phyloP scores from a whole-genome alignment of 257 asterid species.

The Nicotiana knightiana region DNA sequence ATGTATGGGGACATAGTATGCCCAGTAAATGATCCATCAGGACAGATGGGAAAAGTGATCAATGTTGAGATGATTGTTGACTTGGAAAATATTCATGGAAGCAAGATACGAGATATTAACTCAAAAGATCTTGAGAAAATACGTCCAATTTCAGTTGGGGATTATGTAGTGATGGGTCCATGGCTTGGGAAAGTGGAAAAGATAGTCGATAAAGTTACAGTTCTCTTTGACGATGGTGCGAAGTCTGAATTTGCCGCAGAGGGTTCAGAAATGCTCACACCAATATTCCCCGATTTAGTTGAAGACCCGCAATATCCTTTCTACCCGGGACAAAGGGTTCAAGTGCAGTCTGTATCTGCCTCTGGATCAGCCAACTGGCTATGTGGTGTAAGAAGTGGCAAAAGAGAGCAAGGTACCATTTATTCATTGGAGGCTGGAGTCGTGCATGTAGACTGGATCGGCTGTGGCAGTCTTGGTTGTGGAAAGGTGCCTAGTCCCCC shows the following conservation, averaged over 20 bases:
- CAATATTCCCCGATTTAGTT: conserved; percentile 48
- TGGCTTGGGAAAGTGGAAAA: conserved; percentile 89
- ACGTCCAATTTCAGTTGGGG: conserved; percentile 57
- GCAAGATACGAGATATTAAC: conserved; percentile 35
- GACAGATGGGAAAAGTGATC: conserved; percentile 77
- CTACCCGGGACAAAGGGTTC: conserved; percentile 86
- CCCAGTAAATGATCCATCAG: conserved; percentile 54
- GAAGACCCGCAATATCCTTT: conserved; percentile 76
- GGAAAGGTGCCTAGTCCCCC: conserved; percentile 44
- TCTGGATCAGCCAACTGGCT: conserved; percentile 56
- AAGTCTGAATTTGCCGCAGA: conserved; percentile 36
- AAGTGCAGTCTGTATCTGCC: conserved; percentile 35
- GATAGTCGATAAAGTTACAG: conserved; percentile 44
- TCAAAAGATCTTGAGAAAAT: conserved; percentile 46
- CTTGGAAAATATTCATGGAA: conserved; percentile 59
- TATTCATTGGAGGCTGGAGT: conserved; percentile 62
- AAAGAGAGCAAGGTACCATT: conserved; percentile 49
- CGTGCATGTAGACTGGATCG: conserved; percentile 69
- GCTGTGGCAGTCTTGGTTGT: conserved; percentile 36
- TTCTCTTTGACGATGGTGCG: conserved; percentile 68
- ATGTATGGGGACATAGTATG: conserved; percentile 66
- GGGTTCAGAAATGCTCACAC: conserved; percentile 51
- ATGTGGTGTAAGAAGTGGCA: conserved; percentile 47
- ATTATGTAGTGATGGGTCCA: conserved; percentile 55
- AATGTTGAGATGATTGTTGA: conserved; percentile 54